These are phyloP conservation scores for Physcia stellaris DNA, from an alignment of 495 filamentous ascomycete species.

Conservation along the genomic window DNA sequence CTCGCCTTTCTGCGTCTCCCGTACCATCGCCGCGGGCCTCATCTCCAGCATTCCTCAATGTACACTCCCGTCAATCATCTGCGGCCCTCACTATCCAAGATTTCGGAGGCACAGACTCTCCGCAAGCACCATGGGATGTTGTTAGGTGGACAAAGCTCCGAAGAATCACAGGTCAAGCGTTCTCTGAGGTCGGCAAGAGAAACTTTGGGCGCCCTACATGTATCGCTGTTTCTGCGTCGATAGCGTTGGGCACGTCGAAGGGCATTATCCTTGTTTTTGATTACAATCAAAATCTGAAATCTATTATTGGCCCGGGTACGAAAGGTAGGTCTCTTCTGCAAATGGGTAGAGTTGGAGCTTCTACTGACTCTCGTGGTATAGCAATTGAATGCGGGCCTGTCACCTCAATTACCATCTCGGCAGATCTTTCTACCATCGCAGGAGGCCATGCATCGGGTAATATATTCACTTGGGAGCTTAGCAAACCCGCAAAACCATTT, in stretches of 20 bases:
- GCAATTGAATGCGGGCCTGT: slow-evolving; percentile 84
- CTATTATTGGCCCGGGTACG: slow-evolving; percentile 86
- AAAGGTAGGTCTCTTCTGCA: slow-evolving; percentile 46
- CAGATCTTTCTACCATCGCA: slow-evolving; percentile 83
- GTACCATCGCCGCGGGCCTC: slow-evolving; percentile 46
- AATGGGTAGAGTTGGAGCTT: not conserved
- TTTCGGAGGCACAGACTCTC: slow-evolving; percentile 46
- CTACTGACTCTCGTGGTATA: slow-evolving; percentile 24
- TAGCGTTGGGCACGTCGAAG: slow-evolving; percentile 85
- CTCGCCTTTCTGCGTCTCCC: slow-evolving; percentile 55
- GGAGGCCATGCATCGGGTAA: slow-evolving; percentile 78
- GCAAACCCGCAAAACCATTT: slow-evolving; percentile 68
- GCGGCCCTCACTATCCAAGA: slow-evolving; percentile 42
- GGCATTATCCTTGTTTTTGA: slow-evolving; percentile 92
- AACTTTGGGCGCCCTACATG: slow-evolving; percentile 89
- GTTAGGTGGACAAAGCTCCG: slow-evolving; percentile 89
- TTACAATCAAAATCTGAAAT: slow-evolving; percentile 87
- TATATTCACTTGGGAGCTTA: slow-evolving; percentile 96
- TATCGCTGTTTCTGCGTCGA: slow-evolving; percentile 75
- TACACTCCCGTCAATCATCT: slow-evolving; percentile 69
- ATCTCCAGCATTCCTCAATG: slow-evolving; percentile 65
- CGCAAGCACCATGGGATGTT: slow-evolving; percentile 80
- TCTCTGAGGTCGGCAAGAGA: slow-evolving; percentile 88
- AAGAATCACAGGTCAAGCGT: slow-evolving; percentile 75
- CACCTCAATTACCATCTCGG: slow-evolving; percentile 78